These are phyloP conservation scores for Iris macrosiphon DNA, from an alignment of 106 monocot species.

Conservation along the genomic window DNA sequence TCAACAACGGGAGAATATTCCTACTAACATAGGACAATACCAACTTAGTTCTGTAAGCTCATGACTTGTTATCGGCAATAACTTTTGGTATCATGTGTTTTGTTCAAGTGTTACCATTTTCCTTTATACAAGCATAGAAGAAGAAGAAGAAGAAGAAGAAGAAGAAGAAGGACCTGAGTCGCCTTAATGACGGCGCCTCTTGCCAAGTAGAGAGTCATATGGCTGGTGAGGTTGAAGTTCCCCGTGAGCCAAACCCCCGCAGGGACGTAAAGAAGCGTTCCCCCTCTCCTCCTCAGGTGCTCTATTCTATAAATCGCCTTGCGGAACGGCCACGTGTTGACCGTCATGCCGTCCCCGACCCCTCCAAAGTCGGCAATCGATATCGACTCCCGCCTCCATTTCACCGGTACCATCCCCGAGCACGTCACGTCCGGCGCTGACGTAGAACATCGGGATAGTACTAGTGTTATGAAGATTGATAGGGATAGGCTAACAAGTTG, in stretches of 20 bases:
- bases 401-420: slow-evolving; percentile 46
- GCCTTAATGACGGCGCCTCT: slow-evolving; percentile 53
- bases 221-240: slow-evolving; percentile 58
- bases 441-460: neutral
- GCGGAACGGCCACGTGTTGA: slow-evolving; percentile 45
- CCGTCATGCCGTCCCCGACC: slow-evolving; percentile 51
- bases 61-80: too few relatives aligned
- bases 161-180: slow-evolving; percentile 28
- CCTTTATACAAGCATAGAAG: too few relatives aligned
- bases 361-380: slow-evolving; percentile 51
- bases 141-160: neutral
- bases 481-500: neutral
- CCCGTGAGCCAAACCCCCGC: slow-evolving; percentile 56
- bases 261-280: slow-evolving; percentile 46
- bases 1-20: too few relatives aligned
- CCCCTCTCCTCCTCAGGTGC: slow-evolving; percentile 38
- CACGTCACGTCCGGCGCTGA: slow-evolving; percentile 25
- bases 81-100: too few relatives aligned
- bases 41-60: too few relatives aligned
- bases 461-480: neutral
- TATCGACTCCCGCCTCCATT: slow-evolving; percentile 28
- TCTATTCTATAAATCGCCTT: slow-evolving; percentile 50
- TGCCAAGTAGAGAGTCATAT: slow-evolving; percentile 60
- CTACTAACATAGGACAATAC: too few relatives aligned
- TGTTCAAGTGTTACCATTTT: too few relatives aligned